Evolutionary conservation across 345 rosid species (phyloP).

Genomic region (Psidium friedrichsthalianum): DNA sequence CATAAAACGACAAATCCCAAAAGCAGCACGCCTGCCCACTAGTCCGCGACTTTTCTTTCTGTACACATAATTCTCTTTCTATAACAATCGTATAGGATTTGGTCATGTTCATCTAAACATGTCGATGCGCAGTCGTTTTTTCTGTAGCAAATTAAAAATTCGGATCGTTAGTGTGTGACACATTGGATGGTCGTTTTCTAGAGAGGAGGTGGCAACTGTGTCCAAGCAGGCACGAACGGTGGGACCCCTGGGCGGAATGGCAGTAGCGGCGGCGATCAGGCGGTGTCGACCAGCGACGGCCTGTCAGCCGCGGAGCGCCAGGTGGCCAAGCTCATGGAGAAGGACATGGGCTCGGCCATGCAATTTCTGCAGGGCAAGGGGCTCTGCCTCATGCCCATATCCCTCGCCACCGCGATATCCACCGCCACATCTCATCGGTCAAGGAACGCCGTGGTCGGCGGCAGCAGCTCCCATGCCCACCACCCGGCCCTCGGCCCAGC

Average conservation of each 20-base stretch:
- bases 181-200: background rate
- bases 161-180: background rate
- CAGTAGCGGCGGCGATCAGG: slow-evolving; percentile 12
- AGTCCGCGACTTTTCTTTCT: background rate
- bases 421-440: slow-evolving; percentile 38
- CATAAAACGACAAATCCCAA: background rate
- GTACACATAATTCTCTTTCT: background rate
- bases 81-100: too few species aligned
- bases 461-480: background rate
- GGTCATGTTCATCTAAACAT: too few species aligned
- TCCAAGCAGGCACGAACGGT: background rate
- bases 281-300: slow-evolving; percentile 21
- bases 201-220: background rate
- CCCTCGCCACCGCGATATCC: slow-evolving; percentile 82
- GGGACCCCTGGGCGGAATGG: background rate
- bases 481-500: slow-evolving; percentile 11
- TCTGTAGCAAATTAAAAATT: background rate
- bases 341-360: slow-evolving; percentile 99
- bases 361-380: slow-evolving; percentile 96
- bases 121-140: background rate
- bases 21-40: background rate
- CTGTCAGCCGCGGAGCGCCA: slow-evolving; percentile 70
- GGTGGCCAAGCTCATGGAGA: slow-evolving; percentile 91
- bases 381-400: slow-evolving; percentile 93
- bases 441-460: slow-evolving; percentile 16